Percentiles rank a stretch among this genome's conserved stretches.
phyloP scores from a whole-genome alignment of 1,284 basidiomycete genomes.

The Wallemia ichthyophaga region DNA sequence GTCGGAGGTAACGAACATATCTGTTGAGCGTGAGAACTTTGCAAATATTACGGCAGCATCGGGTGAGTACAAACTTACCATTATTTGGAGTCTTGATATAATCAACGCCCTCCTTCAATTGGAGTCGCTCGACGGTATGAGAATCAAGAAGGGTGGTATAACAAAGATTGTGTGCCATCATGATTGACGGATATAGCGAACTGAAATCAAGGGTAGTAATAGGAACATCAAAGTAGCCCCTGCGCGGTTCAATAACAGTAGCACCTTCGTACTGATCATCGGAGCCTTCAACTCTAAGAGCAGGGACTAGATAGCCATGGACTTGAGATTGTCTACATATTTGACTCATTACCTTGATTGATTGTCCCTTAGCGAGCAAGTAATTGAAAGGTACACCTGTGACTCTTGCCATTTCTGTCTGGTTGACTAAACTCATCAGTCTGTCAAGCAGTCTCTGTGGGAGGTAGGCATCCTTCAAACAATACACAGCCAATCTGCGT shows the following conservation, averaged over 20 bases:
- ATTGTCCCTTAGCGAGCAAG: conserved; percentile 64
- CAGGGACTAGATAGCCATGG: conserved; percentile 57
- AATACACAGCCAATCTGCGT: conserved; percentile 71
- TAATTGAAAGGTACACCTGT: conserved; percentile 95
- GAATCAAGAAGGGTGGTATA: conserved; percentile 74
- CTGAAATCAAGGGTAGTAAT: conserved; percentile 93
- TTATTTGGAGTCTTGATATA: conserved; percentile 75
- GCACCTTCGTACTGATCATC: conserved; percentile 93
- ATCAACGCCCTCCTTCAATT: conserved; percentile 52
- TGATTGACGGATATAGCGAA: conserved; percentile 87
- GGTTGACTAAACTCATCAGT: conserved; percentile 91
- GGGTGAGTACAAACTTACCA: conserved; percentile 28
- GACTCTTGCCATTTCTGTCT: conserved; percentile 80
- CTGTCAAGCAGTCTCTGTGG: conserved; percentile 81
- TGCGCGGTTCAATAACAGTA: conserved; percentile 78
- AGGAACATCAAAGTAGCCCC: conserved; percentile 73
- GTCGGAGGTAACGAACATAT: conserved; percentile 44
- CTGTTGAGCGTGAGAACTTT: conserved; percentile 11
- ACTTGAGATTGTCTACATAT: conserved; percentile 64
- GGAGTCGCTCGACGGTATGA: conserved; percentile 37
- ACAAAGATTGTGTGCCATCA: conserved; percentile 96
- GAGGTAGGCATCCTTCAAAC: conserved; percentile 87
- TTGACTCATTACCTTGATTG: conserved; percentile 85
- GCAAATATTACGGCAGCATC: neutral
- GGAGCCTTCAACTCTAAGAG: conserved; percentile 52